Evolutionary conservation across 148 eudicot genomes (phyloP).

Genomic region (Selenicereus undatus): DNA sequence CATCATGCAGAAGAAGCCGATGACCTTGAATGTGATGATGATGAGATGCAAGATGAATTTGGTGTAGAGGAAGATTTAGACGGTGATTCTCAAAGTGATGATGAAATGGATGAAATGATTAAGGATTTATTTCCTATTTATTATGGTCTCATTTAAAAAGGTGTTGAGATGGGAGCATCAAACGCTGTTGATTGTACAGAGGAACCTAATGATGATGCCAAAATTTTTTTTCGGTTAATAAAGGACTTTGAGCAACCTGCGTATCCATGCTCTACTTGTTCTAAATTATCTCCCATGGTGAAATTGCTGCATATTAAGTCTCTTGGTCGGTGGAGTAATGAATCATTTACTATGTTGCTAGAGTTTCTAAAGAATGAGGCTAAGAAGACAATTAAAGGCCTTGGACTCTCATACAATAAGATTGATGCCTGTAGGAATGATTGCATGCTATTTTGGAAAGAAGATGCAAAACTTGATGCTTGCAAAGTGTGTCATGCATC

Average conservation of each 20-base stretch:
- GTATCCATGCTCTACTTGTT: background rate
- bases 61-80: background rate
- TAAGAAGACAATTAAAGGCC: background rate
- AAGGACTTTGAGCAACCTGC: background rate
- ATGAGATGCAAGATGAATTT: background rate
- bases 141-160: background rate
- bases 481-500: conserved; percentile 1
- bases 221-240: background rate
- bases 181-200: background rate
- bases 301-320: background rate
- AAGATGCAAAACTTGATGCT: background rate
- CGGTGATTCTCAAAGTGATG: background rate
- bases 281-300: background rate
- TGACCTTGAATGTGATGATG: background rate
- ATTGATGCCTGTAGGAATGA: conserved; percentile 8
- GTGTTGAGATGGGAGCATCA: background rate
- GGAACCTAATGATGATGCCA: background rate
- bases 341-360: background rate
- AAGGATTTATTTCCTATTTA: background rate
- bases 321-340: conserved; percentile 9
- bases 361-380: background rate
- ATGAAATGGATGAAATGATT: background rate
- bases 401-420: background rate
- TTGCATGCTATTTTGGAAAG: conserved; percentile 1
- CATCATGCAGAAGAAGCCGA: background rate